phyloP scores from a whole-genome alignment of 1,284 basidiomycete species.

The Phylloboletellus chloephorus region DNA sequence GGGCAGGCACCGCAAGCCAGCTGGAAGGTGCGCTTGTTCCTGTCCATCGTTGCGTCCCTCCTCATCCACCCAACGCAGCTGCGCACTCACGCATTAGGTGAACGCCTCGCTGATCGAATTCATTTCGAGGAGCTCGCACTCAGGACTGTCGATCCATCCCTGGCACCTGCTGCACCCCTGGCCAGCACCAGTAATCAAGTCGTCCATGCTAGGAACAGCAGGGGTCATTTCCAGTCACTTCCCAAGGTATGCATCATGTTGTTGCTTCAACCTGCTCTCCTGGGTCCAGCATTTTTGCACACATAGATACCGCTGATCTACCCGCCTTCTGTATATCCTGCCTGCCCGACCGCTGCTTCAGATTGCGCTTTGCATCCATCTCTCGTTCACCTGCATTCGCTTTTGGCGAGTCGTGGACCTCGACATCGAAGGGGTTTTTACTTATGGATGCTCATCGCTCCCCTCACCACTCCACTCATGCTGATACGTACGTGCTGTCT shows the following conservation, averaged over 20 bases:
- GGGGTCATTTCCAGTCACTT: background rate
- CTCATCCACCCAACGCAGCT: conserved; percentile 36
- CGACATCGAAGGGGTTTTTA: conserved; percentile 61
- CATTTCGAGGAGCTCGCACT: conserved; percentile 75
- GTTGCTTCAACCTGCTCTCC: background rate
- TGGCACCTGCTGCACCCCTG: conserved; percentile 46
- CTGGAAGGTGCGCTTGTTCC: conserved; percentile 57
- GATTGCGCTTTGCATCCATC: conserved; percentile 28
- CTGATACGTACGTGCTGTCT: conserved; percentile 57
- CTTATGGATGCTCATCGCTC: conserved; percentile 57
- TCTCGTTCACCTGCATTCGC: conserved; percentile 47
- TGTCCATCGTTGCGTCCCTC: background rate
- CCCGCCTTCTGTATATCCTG: conserved; percentile 50
- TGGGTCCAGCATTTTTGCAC: background rate
- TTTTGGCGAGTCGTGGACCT: conserved; percentile 53
- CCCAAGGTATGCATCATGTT: conserved; percentile 7
- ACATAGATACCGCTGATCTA: conserved; percentile 62
- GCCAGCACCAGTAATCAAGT: conserved; percentile 13
- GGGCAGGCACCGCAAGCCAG: conserved; percentile 56
- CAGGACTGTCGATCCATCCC: conserved; percentile 61
- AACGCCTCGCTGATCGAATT: conserved; percentile 60
- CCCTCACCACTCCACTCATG: conserved; percentile 67
- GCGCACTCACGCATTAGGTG: conserved; percentile 55
- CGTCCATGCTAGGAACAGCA: conserved; percentile 16
- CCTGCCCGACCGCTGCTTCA: background rate